Evolutionary conservation across 1,284 basidiomycete genomes (phyloP).

Genomic region (Ceratobasidium theobromae): DNA sequence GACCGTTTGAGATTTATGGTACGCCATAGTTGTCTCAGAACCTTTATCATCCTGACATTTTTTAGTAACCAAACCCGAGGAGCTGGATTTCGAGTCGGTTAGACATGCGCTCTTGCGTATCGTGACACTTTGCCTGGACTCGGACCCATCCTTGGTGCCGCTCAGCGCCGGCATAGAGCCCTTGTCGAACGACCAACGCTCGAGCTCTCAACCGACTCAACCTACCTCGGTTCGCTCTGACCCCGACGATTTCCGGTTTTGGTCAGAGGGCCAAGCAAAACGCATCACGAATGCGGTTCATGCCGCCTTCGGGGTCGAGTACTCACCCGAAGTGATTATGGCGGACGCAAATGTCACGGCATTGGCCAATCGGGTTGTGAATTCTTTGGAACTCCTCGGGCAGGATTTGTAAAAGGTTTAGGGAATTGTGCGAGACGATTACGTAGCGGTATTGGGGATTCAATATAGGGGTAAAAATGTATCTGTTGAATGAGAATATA

Average conservation of each 20-base stretch:
- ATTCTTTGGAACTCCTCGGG: constrained; percentile 14
- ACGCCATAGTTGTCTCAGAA: constrained; percentile 41
- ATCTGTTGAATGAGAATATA: no score
- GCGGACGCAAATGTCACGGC: constrained; percentile 89
- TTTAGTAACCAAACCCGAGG: constrained; percentile 65
- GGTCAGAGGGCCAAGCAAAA: constrained; percentile 85
- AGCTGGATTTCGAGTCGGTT: constrained; percentile 64
- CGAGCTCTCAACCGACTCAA: constrained; percentile 32
- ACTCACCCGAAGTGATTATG: constrained; percentile 85
- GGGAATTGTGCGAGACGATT: background rate
- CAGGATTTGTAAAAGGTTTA: background rate
- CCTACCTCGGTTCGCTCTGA: constrained; percentile 51
- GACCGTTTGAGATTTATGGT: constrained; percentile 88
- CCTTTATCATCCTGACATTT: background rate
- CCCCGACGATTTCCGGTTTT: constrained; percentile 92
- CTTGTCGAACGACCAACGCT: constrained; percentile 45
- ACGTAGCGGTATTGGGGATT: no score
- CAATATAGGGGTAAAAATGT: no score
- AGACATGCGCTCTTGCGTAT: constrained; percentile 69
- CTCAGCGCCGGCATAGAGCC: constrained; percentile 46
- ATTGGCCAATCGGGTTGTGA: constrained; percentile 72
- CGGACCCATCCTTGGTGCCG: constrained; percentile 79
- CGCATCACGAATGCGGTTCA: constrained; percentile 78
- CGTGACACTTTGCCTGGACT: constrained; percentile 84
- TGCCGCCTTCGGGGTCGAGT: constrained; percentile 84